Conservation (phyloP, 176 grass and related monocot species). For the Bothriochloa decipiens region DNA sequence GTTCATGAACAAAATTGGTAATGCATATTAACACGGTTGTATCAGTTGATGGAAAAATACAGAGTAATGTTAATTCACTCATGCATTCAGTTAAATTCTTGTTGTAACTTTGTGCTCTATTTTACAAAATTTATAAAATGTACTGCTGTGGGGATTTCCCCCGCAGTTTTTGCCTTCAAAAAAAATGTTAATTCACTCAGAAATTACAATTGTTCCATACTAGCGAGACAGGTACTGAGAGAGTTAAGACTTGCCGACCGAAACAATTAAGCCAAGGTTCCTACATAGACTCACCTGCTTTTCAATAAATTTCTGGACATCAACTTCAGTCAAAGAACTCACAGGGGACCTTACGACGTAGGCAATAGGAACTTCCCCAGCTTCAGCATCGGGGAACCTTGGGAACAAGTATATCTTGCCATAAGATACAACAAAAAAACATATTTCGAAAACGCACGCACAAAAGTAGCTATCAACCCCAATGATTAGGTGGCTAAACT, state of each 20-base stretch:
- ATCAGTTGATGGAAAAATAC: neutral
- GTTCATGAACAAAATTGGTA: conserved; percentile 1
- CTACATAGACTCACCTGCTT: conserved; percentile 58
- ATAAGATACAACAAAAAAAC: neutral
- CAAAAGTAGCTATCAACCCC: neutral
- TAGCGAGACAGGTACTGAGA: neutral
- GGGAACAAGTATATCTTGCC: conserved; percentile 19
- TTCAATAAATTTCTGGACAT: conserved; percentile 80
- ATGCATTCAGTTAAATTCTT: too few relatives aligned
- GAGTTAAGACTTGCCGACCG: neutral
- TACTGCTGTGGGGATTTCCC: too few relatives aligned
- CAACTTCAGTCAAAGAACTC: conserved; percentile 72
- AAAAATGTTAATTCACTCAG: neutral
- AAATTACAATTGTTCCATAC: neutral
- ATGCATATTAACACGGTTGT: neutral
- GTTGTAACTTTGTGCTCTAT: too few relatives aligned
- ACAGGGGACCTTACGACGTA: conserved; percentile 72
- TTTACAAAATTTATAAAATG: too few relatives aligned
- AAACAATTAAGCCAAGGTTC: neutral
- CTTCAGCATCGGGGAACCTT: conserved; percentile 91
- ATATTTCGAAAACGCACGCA: neutral
- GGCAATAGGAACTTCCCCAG: conserved; percentile 92
- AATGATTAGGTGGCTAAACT: conserved; percentile 39
- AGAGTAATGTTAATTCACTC: neutral
- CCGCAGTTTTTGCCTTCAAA: too few relatives aligned